Percentiles rank a stretch among this genome's conserved stretches.
Conservation (phyloP, 2,329 filamentous ascomycete species). For the Xylariomycetidae sp. region DNA sequence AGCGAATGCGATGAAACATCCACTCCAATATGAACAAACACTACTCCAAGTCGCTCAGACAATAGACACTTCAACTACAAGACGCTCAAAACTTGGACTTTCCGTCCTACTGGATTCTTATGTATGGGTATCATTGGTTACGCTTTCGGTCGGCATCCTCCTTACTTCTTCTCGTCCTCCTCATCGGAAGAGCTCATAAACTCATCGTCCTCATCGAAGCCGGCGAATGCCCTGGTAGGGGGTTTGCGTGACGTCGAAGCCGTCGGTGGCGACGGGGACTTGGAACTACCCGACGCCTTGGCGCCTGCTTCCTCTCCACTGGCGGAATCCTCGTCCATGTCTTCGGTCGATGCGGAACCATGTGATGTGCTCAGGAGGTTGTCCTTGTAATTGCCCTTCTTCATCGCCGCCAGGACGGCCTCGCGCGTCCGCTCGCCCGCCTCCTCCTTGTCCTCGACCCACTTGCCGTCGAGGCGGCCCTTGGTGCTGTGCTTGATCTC, state of each 20-base stretch:
- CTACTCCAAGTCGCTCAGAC: no score
- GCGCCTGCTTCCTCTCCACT: constrained; percentile 30
- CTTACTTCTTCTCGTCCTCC: constrained; percentile 31
- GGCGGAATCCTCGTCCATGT: constrained; percentile 19
- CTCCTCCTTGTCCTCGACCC: constrained; percentile 93
- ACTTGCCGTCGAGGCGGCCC: constrained; percentile 76
- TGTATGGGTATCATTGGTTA: no score
- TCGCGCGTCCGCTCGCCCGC: constrained; percentile 75
- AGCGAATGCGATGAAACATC: no score
- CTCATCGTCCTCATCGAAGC: constrained; percentile 75
- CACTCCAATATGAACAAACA: no score
- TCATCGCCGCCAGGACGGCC: constrained; percentile 66
- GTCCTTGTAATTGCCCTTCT: constrained; percentile 56
- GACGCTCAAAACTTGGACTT: no score
- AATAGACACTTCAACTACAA: no score
- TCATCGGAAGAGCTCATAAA: constrained; percentile 66
- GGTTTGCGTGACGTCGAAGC: constrained; percentile 32
- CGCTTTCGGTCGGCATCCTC: no score
- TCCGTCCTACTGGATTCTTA: no score
- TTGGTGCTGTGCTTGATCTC: constrained; percentile 66
- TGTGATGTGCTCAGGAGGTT: constrained; percentile 48
- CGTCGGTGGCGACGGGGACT: constrained; percentile 44
- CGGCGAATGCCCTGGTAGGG: constrained; percentile 52
- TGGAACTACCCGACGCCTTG: constrained; percentile 35
- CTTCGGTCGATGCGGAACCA: constrained; percentile 37